Conservation (phyloP, 441 rosid genomes). For the Croton laevigatus region DNA sequence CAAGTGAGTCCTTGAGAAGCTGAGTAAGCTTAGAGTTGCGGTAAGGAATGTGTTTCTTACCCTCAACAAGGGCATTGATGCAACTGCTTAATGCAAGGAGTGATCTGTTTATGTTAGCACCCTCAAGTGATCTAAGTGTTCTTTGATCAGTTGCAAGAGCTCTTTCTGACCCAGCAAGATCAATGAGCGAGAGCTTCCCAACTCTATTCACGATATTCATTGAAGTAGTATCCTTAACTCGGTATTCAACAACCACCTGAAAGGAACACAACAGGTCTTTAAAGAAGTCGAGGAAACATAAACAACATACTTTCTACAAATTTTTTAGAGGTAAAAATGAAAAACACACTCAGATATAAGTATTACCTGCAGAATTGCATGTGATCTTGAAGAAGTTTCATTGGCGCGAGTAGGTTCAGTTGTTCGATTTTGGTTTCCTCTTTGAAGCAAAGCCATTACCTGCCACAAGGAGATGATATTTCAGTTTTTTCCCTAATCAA, state of each 20-base stretch:
- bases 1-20: slow-evolving; percentile 87
- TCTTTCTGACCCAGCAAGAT: slow-evolving; percentile 98
- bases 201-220: slow-evolving; percentile 59
- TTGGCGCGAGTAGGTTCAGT: slow-evolving; percentile 92
- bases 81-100: slow-evolving; percentile 95
- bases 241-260: slow-evolving; percentile 77
- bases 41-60: slow-evolving; percentile 87
- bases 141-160: slow-evolving; percentile 91
- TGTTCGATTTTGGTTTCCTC: slow-evolving; percentile 90
- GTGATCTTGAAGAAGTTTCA: slow-evolving; percentile 95
- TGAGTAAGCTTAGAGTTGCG: slow-evolving; percentile 95
- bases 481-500: slow-evolving; percentile 12
- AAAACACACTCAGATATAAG: neutral
- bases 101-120: slow-evolving; percentile 90
- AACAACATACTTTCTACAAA: neutral
- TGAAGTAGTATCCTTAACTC: slow-evolving; percentile 57
- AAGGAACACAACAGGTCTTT: slow-evolving; percentile 8
- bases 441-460: slow-evolving; percentile 90
- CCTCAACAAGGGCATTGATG: slow-evolving; percentile 95
- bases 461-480: slow-evolving; percentile 27
- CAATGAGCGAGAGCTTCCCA: slow-evolving; percentile 88
- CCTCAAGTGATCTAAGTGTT: slow-evolving; percentile 84
- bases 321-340: neutral
- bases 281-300: neutral
- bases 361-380: slow-evolving; percentile 84